These are phyloP conservation scores for Magnusiomyces suaveolens DNA, from an alignment of 1,139 yeast species.

Conservation along the genomic window DNA sequence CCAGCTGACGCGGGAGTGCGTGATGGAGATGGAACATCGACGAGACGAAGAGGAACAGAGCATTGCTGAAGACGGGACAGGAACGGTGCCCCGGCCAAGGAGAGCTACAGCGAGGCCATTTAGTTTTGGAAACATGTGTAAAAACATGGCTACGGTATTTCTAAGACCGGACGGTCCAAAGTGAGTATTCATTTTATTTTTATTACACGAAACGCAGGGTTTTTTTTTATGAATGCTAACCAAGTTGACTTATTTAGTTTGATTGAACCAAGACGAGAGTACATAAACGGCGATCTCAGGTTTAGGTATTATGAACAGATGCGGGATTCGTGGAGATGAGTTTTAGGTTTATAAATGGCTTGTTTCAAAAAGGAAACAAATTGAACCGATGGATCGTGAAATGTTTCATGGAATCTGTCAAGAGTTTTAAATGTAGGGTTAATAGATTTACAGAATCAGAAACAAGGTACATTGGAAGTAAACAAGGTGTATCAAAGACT, in stretches of 20 bases:
- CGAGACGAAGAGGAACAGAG: too few relatives aligned
- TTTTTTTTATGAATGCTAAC: too few relatives aligned
- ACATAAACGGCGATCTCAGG: neutral
- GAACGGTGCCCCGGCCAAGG: neutral
- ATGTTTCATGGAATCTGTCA: too few relatives aligned
- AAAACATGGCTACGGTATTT: constrained; percentile 12
- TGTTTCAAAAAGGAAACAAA: too few relatives aligned
- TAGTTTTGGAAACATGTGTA: constrained; percentile 9
- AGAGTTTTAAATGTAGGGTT: neutral
- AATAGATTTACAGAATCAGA: too few relatives aligned
- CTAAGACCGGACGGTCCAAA: constrained; percentile 16
- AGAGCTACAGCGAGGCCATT: constrained; percentile 4
- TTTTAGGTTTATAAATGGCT: too few relatives aligned
- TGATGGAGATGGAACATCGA: constrained; percentile 2
- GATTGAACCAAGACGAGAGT: constrained; percentile 1
- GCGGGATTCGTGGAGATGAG: too few relatives aligned
- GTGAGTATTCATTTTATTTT: constrained; percentile 2
- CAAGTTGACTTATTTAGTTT: too few relatives aligned
- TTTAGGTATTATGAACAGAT: neutral
- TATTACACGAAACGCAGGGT: neutral
- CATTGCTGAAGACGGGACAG: too few relatives aligned
- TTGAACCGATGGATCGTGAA: too few relatives aligned
- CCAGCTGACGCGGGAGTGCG: constrained; percentile 12
- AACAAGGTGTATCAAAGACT: too few relatives aligned
- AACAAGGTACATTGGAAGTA: too few relatives aligned